Evolutionary conservation across 208 protist species (phyloP).

Genomic region (Leishmania braziliensis): DNA sequence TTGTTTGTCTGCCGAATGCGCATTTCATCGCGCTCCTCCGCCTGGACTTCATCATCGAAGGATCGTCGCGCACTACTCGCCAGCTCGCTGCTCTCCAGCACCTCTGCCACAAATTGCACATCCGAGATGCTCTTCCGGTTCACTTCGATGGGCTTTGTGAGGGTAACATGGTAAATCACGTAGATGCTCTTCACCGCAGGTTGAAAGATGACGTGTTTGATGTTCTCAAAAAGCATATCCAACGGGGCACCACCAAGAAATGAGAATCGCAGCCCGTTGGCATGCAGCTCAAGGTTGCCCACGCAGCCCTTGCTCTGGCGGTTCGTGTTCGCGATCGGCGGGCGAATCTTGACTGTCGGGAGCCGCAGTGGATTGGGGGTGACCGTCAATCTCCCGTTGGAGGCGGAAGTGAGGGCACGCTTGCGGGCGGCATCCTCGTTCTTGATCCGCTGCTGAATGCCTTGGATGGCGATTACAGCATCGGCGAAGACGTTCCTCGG

Average conservation of each 20-base stretch:
- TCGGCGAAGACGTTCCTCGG: conserved; percentile 63
- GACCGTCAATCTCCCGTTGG: conserved; percentile 48
- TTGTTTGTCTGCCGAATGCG: conserved; percentile 82
- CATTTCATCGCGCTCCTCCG: conserved; percentile 74
- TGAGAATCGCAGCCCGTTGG: conserved; percentile 96
- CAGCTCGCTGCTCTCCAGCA: conserved; percentile 91
- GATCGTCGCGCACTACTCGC: conserved; percentile 55
- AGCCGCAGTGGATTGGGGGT: conserved; percentile 58
- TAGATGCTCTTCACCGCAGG: conserved; percentile 90
- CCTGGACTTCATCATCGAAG: conserved; percentile 78
- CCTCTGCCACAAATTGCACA: conserved; percentile 97
- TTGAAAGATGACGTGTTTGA: conserved; percentile 98
- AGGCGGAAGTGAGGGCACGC: conserved; percentile 47
- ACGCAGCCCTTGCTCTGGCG: conserved; percentile 80
- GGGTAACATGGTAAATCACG: conserved; percentile 97
- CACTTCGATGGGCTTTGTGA: conserved; percentile 96
- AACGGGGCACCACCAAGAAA: conserved; percentile 77
- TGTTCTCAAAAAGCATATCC: conserved; percentile 96
- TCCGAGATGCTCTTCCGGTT: conserved; percentile 95
- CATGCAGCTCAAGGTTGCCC: conserved; percentile 94
- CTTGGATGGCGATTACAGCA: conserved; percentile 62
- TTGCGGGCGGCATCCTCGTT: conserved; percentile 74
- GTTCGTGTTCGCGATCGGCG: conserved; percentile 67
- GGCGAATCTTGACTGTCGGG: conserved; percentile 91
- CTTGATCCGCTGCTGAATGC: conserved; percentile 70